These are phyloP conservation scores for Sphaerobolus stellatus DNA, from an alignment of 1,284 basidiomycete genomes.

Conservation along the genomic window DNA sequence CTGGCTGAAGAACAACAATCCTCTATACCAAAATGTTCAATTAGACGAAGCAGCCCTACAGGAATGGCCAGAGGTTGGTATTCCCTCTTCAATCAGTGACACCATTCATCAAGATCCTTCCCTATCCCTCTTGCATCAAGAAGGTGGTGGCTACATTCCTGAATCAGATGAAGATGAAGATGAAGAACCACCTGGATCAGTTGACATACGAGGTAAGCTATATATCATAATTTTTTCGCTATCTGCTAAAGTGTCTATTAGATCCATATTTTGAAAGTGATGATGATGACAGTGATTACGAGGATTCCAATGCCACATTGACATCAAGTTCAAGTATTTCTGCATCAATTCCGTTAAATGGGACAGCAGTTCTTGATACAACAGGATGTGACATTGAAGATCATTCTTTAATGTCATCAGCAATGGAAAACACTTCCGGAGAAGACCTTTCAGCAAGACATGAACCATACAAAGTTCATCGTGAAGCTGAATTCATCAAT, in stretches of 20 bases:
- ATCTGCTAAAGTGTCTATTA: too few relatives aligned
- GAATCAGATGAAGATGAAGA: neutral
- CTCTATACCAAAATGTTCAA: slow-evolving; percentile 30
- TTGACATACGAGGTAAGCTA: too few relatives aligned
- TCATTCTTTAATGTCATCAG: neutral
- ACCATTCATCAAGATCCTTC: neutral
- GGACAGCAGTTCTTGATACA: neutral
- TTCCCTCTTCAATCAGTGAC: neutral
- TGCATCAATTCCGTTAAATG: neutral
- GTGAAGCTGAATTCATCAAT: neutral
- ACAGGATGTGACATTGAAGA: neutral
- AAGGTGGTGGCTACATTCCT: neutral
- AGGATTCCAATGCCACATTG: too few relatives aligned
- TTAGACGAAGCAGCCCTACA: slow-evolving; percentile 25
- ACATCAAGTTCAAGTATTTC: too few relatives aligned
- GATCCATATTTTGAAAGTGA: too few relatives aligned
- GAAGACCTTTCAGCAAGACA: neutral
- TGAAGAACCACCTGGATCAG: too few relatives aligned
- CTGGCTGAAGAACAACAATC: slow-evolving; percentile 38
- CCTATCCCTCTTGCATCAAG: neutral
- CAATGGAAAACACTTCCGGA: neutral
- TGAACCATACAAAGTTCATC: neutral
- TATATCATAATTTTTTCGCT: too few relatives aligned
- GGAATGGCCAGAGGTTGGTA: slow-evolving; percentile 24
- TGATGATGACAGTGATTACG: too few relatives aligned